phyloP scores from a whole-genome alignment of 805 yeast genomes.

The Metschnikowia amazonensis region DNA sequence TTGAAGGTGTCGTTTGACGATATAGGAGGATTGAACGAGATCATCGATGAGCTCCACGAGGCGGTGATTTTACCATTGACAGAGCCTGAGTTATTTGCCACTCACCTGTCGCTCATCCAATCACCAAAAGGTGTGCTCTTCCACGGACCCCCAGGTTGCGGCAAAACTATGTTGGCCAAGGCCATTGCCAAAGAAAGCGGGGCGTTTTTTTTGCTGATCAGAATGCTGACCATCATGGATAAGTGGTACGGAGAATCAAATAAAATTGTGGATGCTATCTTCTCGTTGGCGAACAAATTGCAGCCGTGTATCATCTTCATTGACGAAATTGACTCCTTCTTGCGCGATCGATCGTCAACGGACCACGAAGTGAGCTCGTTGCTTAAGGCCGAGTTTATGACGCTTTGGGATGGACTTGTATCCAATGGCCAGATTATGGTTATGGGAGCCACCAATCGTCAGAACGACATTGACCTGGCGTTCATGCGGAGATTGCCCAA shows the following conservation, averaged over 20 bases:
- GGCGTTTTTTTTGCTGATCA: constrained; percentile 84
- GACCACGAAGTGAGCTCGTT: constrained; percentile 97
- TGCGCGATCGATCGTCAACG: constrained; percentile 74
- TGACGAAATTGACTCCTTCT: constrained; percentile 93
- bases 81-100: constrained; percentile 68
- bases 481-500: constrained; percentile 92
- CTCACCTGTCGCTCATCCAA: constrained; percentile 64
- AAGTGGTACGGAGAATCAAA: constrained; percentile 98
- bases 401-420: constrained; percentile 90
- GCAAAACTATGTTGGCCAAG: constrained; percentile 95
- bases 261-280: constrained; percentile 88
- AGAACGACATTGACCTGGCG: constrained; percentile 87
- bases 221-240: constrained; percentile 93
- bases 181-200: constrained; percentile 90
- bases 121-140: constrained; percentile 93
- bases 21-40: constrained; percentile 82
- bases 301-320: constrained; percentile 94
- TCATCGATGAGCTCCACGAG: constrained; percentile 82
- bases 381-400: constrained; percentile 95
- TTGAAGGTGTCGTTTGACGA: constrained; percentile 73
- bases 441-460: constrained; percentile 92
- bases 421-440: constrained; percentile 79
- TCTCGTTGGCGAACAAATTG: constrained; percentile 81
- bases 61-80: constrained; percentile 81
- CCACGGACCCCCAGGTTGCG: constrained; percentile 97